A percentile compares a stretch with the other conserved stretches of the same genome.
Evolutionary conservation across 2,329 filamentous ascomycete species (phyloP).

Genomic region (Grosmannia penicillata): DNA sequence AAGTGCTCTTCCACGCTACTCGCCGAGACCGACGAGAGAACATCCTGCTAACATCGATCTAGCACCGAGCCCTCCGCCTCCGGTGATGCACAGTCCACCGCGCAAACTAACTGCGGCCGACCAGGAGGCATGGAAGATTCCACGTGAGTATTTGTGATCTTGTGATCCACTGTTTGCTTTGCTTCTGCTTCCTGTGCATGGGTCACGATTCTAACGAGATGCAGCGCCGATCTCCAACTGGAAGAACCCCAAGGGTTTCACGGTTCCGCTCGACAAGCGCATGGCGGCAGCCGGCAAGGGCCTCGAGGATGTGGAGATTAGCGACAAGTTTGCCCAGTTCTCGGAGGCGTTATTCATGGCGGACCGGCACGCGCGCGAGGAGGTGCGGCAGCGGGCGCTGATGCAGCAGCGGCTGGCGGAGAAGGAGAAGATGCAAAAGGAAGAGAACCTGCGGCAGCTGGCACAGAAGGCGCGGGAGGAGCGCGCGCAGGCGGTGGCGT

Average conservation of each 20-base stretch:
- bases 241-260: conserved; percentile 99
- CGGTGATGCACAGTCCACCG: conserved; percentile 88
- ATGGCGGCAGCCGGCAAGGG: conserved; percentile 85
- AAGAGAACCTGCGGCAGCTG: conserved; percentile 75
- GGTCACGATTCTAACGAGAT: background rate
- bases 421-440: conserved; percentile 90
- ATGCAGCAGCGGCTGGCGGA: conserved; percentile 96
- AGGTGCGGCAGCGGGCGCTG: conserved; percentile 77
- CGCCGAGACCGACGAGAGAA: background rate
- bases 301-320: conserved; percentile 86
- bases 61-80: conserved; percentile 76
- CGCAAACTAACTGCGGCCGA: conserved; percentile 93
- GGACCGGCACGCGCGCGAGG: conserved; percentile 85
- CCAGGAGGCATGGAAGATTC: conserved; percentile 87
- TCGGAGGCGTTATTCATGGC: conserved; percentile 89
- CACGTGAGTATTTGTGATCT: conserved; percentile 21
- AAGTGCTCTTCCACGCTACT: background rate
- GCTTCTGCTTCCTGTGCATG: too few species aligned
- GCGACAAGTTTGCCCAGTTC: conserved; percentile 96
- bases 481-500: conserved; percentile 33
- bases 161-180: background rate
- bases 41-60: background rate
- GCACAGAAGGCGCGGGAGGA: conserved; percentile 89
- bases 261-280: conserved; percentile 87
- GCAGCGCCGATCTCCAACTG: conserved; percentile 81